Evolutionary conservation across 305 asterid genomes (phyloP).

Genomic region (Fraxinus latifolia): DNA sequence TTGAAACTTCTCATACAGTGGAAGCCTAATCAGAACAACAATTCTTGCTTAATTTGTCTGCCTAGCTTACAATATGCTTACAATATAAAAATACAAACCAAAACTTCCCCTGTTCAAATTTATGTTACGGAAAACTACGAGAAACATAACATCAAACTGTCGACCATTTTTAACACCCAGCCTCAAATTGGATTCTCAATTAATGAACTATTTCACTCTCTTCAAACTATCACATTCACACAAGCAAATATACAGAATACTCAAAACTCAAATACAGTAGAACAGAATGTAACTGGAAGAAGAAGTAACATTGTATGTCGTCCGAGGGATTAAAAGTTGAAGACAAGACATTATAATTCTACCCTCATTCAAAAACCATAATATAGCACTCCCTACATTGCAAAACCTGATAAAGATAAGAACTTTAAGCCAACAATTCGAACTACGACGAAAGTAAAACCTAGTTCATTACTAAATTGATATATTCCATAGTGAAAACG

Average conservation of each 20-base stretch:
- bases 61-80: background rate
- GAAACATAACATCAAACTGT: background rate
- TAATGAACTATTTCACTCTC: background rate
- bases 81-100: background rate
- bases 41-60: background rate
- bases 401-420: background rate
- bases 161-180: background rate
- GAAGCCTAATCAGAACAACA: background rate
- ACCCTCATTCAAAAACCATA: background rate
- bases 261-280: background rate
- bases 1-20: background rate
- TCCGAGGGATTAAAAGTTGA: background rate
- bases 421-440: constrained; percentile 12
- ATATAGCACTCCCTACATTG: background rate
- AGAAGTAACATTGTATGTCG: background rate
- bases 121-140: background rate
- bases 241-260: background rate
- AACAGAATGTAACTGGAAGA: background rate
- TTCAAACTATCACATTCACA: background rate
- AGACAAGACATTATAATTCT: background rate
- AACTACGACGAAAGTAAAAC: background rate
- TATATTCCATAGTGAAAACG: background rate
- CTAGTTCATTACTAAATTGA: constrained; percentile 11
- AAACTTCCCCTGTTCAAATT: background rate
- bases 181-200: background rate